Conservation (phyloP, 2,329 filamentous ascomycete genomes). For the Lachnellula suecica region DNA sequence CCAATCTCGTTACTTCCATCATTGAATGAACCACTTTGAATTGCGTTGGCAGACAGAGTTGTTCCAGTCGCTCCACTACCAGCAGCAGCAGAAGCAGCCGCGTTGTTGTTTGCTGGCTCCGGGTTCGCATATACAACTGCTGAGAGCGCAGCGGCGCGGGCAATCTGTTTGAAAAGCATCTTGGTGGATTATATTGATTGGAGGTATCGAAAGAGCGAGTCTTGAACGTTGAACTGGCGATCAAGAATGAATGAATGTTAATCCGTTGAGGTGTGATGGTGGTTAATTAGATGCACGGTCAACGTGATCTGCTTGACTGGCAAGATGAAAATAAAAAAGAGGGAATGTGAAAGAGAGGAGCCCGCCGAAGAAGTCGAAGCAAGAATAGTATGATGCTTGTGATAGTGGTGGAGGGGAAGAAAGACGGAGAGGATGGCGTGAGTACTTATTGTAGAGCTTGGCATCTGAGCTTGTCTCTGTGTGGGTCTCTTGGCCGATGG, state of each 20-base stretch:
- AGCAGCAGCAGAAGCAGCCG: background rate
- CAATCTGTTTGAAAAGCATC: constrained; percentile 29
- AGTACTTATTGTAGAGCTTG: constrained; percentile 34
- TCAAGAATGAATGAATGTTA: constrained; percentile 28
- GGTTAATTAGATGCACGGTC: constrained; percentile 34
- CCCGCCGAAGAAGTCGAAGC: constrained; percentile 21
- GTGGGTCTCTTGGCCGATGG: constrained; percentile 6
- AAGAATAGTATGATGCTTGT: constrained; percentile 22
- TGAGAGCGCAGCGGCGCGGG: constrained; percentile 23
- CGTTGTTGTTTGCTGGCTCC: constrained; percentile 9
- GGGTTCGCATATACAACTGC: constrained; percentile 20
- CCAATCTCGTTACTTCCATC: constrained; percentile 20
- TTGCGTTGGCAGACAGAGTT: constrained; percentile 9
- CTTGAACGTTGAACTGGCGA: constrained; percentile 11
- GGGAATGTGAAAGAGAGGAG: constrained; percentile 30
- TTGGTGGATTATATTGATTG: constrained; percentile 13
- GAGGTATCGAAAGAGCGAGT: background rate
- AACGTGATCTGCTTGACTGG: constrained; percentile 37
- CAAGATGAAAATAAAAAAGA: constrained; percentile 31
- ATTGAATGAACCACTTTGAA: constrained; percentile 21
- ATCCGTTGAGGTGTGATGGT: constrained; percentile 32
- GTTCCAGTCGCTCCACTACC: constrained; percentile 2
- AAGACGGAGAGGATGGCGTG: constrained; percentile 14
- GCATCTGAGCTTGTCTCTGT: constrained; percentile 18
- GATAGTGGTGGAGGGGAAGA: constrained; percentile 20